These are phyloP conservation scores for Peterozyma toletana DNA, from an alignment of 805 yeast genomes.

Conservation along the genomic window DNA sequence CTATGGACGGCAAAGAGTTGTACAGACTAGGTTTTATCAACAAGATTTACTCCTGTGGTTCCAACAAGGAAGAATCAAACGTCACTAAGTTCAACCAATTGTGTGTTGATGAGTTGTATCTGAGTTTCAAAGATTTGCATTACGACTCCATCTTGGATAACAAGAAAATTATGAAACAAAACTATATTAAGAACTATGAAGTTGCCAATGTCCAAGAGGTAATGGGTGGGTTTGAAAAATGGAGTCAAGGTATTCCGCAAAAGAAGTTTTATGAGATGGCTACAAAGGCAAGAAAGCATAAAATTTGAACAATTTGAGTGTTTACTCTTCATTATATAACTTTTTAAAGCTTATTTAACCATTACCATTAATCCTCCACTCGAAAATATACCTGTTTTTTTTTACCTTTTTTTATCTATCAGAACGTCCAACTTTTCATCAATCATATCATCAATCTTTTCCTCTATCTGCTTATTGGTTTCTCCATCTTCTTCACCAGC, in stretches of 20 bases:
- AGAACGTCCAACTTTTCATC: slow-evolving; percentile 47
- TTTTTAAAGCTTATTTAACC: not conserved
- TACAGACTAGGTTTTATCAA: slow-evolving; percentile 53
- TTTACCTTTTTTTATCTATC: slow-evolving; percentile 16
- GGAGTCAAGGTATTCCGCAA: slow-evolving; percentile 73
- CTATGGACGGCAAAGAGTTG: slow-evolving; percentile 55
- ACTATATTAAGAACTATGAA: slow-evolving; percentile 27
- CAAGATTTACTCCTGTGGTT: slow-evolving; percentile 30
- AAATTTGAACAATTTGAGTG: slow-evolving; percentile 24
- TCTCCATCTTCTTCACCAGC: slow-evolving; percentile 21
- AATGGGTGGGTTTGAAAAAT: slow-evolving; percentile 58
- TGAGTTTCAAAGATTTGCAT: slow-evolving; percentile 35
- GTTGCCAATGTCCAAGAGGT: slow-evolving; percentile 60
- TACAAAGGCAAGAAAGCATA: slow-evolving; percentile 50
- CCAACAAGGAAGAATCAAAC: slow-evolving; percentile 17
- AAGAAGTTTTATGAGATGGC: slow-evolving; percentile 50
- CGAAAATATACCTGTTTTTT: not conserved
- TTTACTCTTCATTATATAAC: not conserved
- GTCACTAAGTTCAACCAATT: slow-evolving; percentile 34
- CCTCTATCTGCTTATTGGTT: slow-evolving; percentile 21
- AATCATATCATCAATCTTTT: slow-evolving; percentile 26
- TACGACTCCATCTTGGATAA: slow-evolving; percentile 35
- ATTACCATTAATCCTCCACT: not conserved
- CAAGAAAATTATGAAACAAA: slow-evolving; percentile 31
- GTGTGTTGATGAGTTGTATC: slow-evolving; percentile 26